These are phyloP conservation scores for Epicoccum nigrum DNA, from an alignment of 2,329 filamentous ascomycete genomes.

Conservation along the genomic window DNA sequence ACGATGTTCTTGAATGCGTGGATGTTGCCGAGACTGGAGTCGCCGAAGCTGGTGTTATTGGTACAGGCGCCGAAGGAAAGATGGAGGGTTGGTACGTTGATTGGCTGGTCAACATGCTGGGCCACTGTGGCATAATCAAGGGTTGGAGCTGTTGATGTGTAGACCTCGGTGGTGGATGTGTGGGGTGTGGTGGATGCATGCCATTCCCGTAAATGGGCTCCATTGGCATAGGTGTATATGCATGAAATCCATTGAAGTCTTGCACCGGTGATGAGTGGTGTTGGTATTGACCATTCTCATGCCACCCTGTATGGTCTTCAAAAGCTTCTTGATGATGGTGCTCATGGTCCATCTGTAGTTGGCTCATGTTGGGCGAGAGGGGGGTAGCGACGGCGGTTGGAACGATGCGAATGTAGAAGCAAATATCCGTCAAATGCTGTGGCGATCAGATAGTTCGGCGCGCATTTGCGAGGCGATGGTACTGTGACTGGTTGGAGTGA, in stretches of 20 bases:
- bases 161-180: slow-evolving; percentile 38
- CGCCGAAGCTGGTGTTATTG: slow-evolving; percentile 46
- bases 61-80: slow-evolving; percentile 46
- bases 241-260: slow-evolving; percentile 48
- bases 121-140: slow-evolving; percentile 50
- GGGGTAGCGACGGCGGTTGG: slow-evolving; percentile 23
- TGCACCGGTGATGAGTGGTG: slow-evolving; percentile 50
- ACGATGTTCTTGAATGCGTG: slow-evolving; percentile 50
- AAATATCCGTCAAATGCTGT: slow-evolving; percentile 36
- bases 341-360: slow-evolving; percentile 51
- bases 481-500: slow-evolving; percentile 39
- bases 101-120: slow-evolving; percentile 52
- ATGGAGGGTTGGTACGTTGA: slow-evolving; percentile 49
- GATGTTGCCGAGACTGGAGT: slow-evolving; percentile 50
- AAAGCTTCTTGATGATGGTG: slow-evolving; percentile 43
- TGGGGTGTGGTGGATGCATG: slow-evolving; percentile 48
- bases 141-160: slow-evolving; percentile 50
- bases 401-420: slow-evolving; percentile 34
- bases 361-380: slow-evolving; percentile 45
- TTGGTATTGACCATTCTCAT: slow-evolving; percentile 39
- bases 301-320: slow-evolving; percentile 46
- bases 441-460: slow-evolving; percentile 30
- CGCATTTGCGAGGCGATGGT: slow-evolving; percentile 41
- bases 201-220: slow-evolving; percentile 46
- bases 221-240: slow-evolving; percentile 48